Evolutionary conservation across 345 rosid species (phyloP).

Genomic region (Citrus glauca): DNA sequence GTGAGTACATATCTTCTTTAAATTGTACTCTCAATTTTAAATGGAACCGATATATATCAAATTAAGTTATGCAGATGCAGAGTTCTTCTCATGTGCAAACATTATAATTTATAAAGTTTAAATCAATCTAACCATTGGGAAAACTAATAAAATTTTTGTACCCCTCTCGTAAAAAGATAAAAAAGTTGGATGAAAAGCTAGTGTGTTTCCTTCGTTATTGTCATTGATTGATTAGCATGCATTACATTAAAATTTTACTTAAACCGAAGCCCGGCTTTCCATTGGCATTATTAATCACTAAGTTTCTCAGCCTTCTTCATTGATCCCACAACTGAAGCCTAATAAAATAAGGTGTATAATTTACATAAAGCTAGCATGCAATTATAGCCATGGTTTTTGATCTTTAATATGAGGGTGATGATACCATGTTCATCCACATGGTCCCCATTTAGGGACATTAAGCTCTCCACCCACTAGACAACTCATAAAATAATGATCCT

Average conservation of each 20-base stretch:
- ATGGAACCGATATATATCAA: background rate
- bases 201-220: conserved; percentile 4
- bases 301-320: background rate
- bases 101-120: no score
- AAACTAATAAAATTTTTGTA: background rate
- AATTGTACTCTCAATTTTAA: background rate
- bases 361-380: background rate
- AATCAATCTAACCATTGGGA: no score
- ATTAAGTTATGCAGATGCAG: background rate
- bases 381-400: conserved; percentile 16
- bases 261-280: conserved; percentile 9
- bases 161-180: no score
- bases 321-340: conserved; percentile 9
- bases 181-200: background rate
- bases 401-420: conserved; percentile 14
- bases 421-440: conserved; percentile 43
- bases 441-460: conserved; percentile 36
- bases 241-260: background rate
- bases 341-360: conserved; percentile 1
- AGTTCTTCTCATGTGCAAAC: no score
- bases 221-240: background rate
- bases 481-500: conserved; percentile 23
- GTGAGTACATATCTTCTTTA: background rate
- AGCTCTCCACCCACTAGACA: conserved; percentile 43
- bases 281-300: conserved; percentile 1